These are phyloP conservation scores for Yamadazyma kitorensis DNA, from an alignment of 805 yeast genomes.

Conservation along the genomic window DNA sequence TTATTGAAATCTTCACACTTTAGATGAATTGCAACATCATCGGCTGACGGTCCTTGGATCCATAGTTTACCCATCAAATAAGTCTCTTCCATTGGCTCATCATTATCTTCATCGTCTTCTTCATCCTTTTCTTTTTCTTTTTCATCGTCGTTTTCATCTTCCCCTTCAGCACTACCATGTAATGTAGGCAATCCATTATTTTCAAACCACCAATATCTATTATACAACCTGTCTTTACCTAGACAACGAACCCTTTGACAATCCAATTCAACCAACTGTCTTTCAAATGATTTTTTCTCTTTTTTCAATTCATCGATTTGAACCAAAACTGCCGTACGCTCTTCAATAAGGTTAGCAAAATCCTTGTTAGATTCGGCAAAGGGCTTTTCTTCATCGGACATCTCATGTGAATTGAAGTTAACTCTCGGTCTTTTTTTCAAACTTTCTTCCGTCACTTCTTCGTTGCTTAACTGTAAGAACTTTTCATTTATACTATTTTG, in stretches of 20 bases:
- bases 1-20: conserved; percentile 9
- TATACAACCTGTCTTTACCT: conserved; percentile 81
- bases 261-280: conserved; percentile 63
- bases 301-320: conserved; percentile 43
- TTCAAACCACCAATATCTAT: conserved; percentile 96
- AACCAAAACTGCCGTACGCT: conserved; percentile 39
- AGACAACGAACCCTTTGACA: conserved; percentile 71
- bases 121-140: conserved; percentile 17
- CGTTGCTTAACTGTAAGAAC: conserved; percentile 5
- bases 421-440: conserved; percentile 22
- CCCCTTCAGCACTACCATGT: conserved; percentile 35
- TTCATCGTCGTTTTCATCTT: conserved; percentile 36
- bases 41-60: conserved; percentile 82
- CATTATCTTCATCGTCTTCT: conserved; percentile 41
- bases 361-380: conserved; percentile 40
- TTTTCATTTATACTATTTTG: conserved; percentile 22
- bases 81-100: conserved; percentile 48
- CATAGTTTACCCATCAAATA: conserved; percentile 82
- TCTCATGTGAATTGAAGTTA: conserved; percentile 33
- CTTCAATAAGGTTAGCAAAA: conserved; percentile 42
- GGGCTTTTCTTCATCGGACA: conserved; percentile 37
- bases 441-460: conserved; percentile 10
- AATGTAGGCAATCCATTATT: conserved; percentile 70
- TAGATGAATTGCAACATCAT: conserved; percentile 35
- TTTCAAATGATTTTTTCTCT: conserved; percentile 55